Base-by-base conservation (phyloP, 164 flowering plant species). In the Stephania cephalantha region DNA sequence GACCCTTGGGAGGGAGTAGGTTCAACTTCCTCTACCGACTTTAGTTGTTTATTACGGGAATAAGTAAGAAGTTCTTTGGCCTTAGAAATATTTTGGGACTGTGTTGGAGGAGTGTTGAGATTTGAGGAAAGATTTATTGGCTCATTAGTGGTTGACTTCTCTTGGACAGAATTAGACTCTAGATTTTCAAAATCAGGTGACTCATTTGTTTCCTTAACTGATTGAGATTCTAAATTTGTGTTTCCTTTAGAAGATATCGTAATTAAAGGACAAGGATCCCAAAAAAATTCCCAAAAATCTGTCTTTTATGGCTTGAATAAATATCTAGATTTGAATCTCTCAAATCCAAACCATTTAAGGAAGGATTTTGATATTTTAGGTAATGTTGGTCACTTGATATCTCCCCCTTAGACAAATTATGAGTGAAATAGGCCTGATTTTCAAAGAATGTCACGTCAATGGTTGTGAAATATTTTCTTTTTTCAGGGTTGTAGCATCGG, bases 381-480 rank as follows among this genome's bases (percentile, higher is more conserved):
- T 11, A 50, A 50, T 44, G 9, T 44, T 15, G 50, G 44, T 11
- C 13, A 7, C 10, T 46, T 9, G 17, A 58, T 50, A 35, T 35
- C 42, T 35, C 30, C 13, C 55, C 61, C 73, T 45, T 10, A 20
- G 10, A 42, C 0, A 44, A 69, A 42, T 31, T 30, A 2, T 10
- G 5, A 2, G 20, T 6, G 44, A 11, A 69, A 30, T 12, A 69
- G 6, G 63, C 13, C 44, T 46, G 22, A 6, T 46, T 22, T 45
- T 46, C 58, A 22, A 52, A 71, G 29, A 71, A 48, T 22, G 63
- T n/a, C 9, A 71, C 73, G 50, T 71, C 73, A 29, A 46, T 46
- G 9, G 63, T 9, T 5, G 50, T 61, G 50, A 71, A 71, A 22
- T 6, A 44, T 7, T 48, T 29, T 9, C 42, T 35, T 3, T 11